Evolutionary conservation across 192 early-diverging fungal species (phyloP).

Genomic region (Backusella morwellensis): DNA sequence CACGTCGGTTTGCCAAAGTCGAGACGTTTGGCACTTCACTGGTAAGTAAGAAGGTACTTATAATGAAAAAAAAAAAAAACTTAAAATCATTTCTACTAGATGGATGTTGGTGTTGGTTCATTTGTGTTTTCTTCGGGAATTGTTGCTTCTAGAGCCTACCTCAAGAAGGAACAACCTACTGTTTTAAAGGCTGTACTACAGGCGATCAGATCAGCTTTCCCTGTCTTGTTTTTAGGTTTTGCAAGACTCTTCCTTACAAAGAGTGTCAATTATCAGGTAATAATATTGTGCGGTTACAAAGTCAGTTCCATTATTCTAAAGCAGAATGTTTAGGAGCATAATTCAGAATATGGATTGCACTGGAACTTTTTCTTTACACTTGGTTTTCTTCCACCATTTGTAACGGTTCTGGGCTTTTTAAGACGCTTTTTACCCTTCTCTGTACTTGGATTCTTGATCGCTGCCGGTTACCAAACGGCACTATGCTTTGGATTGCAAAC

Average conservation of each 20-base stretch:
- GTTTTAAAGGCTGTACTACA: slow-evolving; percentile 24
- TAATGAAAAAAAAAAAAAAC: not conserved
- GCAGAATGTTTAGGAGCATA: slow-evolving; percentile 62
- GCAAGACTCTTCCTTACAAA: slow-evolving; percentile 69
- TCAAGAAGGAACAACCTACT: not conserved
- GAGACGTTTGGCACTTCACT: slow-evolving; percentile 89
- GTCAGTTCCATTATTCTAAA: too few species aligned
- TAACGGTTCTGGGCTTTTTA: slow-evolving; percentile 57
- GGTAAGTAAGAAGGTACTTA: slow-evolving; percentile 32
- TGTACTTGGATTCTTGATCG: slow-evolving; percentile 47
- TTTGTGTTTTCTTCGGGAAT: slow-evolving; percentile 93
- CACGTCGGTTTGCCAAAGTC: slow-evolving; percentile 85
- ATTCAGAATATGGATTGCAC: slow-evolving; percentile 93
- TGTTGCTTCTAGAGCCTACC: slow-evolving; percentile 64
- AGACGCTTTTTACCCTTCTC: slow-evolving; percentile 56
- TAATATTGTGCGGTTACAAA: not conserved
- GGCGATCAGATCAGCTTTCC: slow-evolving; percentile 56
- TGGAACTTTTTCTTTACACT: slow-evolving; percentile 99
- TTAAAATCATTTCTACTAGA: slow-evolving; percentile 41
- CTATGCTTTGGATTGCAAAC: slow-evolving; percentile 60
- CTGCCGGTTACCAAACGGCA: slow-evolving; percentile 55
- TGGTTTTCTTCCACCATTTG: slow-evolving; percentile 78
- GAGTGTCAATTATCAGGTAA: slow-evolving; percentile 83
- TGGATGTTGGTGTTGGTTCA: slow-evolving; percentile 93
- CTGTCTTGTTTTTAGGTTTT: slow-evolving; percentile 75